phyloP scores from a whole-genome alignment of 1,284 basidiomycete genomes.

The Ganoderma lucidum region DNA sequence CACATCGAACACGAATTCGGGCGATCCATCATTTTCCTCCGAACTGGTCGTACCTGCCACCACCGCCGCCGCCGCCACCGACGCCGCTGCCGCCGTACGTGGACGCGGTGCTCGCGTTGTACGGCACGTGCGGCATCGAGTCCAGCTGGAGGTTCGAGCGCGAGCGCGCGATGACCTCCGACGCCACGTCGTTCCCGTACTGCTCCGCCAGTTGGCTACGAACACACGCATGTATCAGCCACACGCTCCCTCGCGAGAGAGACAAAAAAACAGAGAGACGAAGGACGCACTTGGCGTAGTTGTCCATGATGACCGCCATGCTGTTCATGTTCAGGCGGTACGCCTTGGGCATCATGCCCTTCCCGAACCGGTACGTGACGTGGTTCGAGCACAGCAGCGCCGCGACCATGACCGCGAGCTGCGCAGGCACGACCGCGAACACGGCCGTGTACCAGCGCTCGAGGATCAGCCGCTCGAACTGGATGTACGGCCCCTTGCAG shows the following conservation, averaged over 20 bases:
- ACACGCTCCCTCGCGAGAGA: neutral
- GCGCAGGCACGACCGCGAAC: constrained; percentile 62
- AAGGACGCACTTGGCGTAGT: constrained; percentile 59
- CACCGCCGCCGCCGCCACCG: constrained; percentile 25
- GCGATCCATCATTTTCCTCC: neutral
- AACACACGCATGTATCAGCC: constrained; percentile 1
- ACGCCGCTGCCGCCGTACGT: constrained; percentile 28
- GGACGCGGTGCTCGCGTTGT: constrained; percentile 34
- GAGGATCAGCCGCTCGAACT: constrained; percentile 56
- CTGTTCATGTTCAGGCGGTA: constrained; percentile 64
- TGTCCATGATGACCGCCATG: constrained; percentile 71
- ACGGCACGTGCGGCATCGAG: constrained; percentile 42
- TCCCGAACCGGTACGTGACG: constrained; percentile 72
- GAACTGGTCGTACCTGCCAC: constrained; percentile 37
- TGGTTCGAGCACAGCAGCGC: constrained; percentile 67
- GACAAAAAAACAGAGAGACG: no score
- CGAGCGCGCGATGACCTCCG: constrained; percentile 49
- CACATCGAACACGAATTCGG: neutral
- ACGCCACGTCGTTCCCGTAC: constrained; percentile 52
- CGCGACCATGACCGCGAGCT: constrained; percentile 58
- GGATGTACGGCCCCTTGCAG: constrained; percentile 63
- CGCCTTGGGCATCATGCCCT: constrained; percentile 71
- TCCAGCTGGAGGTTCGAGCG: constrained; percentile 48
- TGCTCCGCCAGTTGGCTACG: constrained; percentile 53
- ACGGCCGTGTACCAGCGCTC: constrained; percentile 61